Base-by-base conservation (phyloP, 768 basidiomycete species). In the Leccinum incarnatum region DNA sequence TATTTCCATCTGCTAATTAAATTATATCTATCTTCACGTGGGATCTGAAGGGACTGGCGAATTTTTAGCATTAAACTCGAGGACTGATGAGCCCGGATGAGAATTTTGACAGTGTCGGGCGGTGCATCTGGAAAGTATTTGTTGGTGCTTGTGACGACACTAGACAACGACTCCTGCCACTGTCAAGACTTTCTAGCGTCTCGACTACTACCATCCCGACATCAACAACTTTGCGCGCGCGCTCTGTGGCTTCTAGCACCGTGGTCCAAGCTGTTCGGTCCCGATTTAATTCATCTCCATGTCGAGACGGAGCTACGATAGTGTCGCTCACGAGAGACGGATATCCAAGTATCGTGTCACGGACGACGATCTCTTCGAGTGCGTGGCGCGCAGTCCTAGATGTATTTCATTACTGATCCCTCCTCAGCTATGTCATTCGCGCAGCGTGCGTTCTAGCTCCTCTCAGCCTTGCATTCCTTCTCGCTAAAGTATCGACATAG, bases 291-390 rank as follows among this genome's bases (percentile, higher is more conserved):
- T 54, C 60, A 59, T 67, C 57, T 64, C 56, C 61, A 67, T 90
- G 86, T 90, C 91, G 61, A 83, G 81, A 74, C 83, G 89, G 71
- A 93, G 91, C 78, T 82, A 87, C 75, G 83, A 83, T 65, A 85
- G 88, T 73, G 77, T 76, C 65, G 80, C 86, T 61, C 87, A 88
- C 63, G 85, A 89, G 71, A 83, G 83, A 74, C 84, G 90, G 60
- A 60, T 88, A 61, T 87, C 88, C 63, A 88, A 87, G 71, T 82
- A 89, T 75, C 82, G 87, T 62, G 85, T 93, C 53, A 83, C 87
- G 27, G 92, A 94, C 66, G 91, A 93, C 57, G 92, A 94, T 70
- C 77, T 94, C 65, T 92, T 91, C 77, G 84, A 90, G 92, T 94
- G 72, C 64, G 84, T 76, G 72, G 42, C 40, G 45, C 55, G 2